Evolutionary conservation across 306 rosid species (phyloP).

Genomic region (Cicer cuneatum): DNA sequence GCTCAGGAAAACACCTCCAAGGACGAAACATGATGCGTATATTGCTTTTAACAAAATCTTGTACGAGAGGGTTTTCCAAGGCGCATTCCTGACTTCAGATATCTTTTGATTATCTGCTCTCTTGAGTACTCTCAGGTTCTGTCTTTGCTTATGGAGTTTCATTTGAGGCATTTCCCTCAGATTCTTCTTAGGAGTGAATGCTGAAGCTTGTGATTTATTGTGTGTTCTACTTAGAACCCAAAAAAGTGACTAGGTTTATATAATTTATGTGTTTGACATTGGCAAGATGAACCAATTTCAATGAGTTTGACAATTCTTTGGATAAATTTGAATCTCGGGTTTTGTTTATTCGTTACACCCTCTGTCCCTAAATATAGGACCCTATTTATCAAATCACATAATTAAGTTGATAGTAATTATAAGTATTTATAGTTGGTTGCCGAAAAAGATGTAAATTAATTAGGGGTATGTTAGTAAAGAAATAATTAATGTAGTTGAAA

Average conservation of each 20-base stretch:
- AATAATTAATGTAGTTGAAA: no score
- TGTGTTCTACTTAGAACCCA: conserved; percentile 43
- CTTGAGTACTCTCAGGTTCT: conserved; percentile 49
- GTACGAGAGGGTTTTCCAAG: conserved; percentile 46
- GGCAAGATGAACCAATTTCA: conserved; percentile 34
- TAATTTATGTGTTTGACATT: conserved; percentile 34
- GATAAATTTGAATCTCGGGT: conserved; percentile 26
- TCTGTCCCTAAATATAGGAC: no score
- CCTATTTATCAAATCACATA: no score
- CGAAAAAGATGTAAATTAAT: no score
- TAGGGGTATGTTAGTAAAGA: no score
- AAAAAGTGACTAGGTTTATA: conserved; percentile 36
- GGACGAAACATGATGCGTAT: conserved; percentile 49
- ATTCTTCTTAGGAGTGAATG: conserved; percentile 43
- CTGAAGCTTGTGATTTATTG: conserved; percentile 37
- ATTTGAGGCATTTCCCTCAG: conserved; percentile 50
- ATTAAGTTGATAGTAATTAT: no score
- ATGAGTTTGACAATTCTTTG: conserved; percentile 38
- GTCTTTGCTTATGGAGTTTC: conserved; percentile 49
- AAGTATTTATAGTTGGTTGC: no score
- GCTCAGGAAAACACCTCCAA: conserved; percentile 39
- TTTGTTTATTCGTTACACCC: not conserved
- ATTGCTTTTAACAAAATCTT: conserved; percentile 48
- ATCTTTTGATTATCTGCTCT: conserved; percentile 48
- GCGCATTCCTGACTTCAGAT: conserved; percentile 51